These are phyloP conservation scores for Solanum hybrid DNA, from an alignment of 305 asterid species.

Conservation along the genomic window DNA sequence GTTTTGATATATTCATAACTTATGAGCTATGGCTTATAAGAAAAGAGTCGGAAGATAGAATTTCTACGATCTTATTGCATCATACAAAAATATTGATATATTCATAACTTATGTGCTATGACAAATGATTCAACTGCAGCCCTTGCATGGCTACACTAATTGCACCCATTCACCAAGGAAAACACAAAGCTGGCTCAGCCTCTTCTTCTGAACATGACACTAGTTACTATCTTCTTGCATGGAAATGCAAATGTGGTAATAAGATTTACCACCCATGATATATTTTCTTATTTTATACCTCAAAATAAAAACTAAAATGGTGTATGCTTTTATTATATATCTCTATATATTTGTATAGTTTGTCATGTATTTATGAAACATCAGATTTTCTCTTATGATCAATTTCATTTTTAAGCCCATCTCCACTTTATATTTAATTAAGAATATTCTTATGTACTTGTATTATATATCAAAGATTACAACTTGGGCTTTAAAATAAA, in stretches of 20 bases:
- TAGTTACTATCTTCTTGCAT: constrained; percentile 2
- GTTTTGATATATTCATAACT: too few relatives aligned
- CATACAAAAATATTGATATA: too few relatives aligned
- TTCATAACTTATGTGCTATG: too few relatives aligned
- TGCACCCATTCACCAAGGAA: not conserved
- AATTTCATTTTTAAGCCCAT: too few relatives aligned
- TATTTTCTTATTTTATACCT: not conserved
- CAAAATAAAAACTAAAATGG: not conserved
- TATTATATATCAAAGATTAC: not conserved
- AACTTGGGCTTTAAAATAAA: not conserved
- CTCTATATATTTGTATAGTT: not conserved
- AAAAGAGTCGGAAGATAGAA: too few relatives aligned
- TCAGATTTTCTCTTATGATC: too few relatives aligned
- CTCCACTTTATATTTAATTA: too few relatives aligned
- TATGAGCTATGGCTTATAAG: too few relatives aligned
- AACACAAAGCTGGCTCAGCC: not conserved
- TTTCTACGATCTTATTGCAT: too few relatives aligned
- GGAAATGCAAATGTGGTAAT: constrained; percentile 16
- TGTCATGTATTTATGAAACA: not conserved
- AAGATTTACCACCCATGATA: constrained; percentile 7
- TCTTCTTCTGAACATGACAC: not conserved
- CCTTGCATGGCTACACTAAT: constrained; percentile 8
- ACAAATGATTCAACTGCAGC: constrained; percentile 2
- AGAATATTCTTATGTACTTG: too few relatives aligned
- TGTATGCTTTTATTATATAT: not conserved